Percentiles rank a stretch among this genome's conserved stretches.
Evolutionary conservation across 2,329 filamentous ascomycete species (phyloP).

Genomic region (Waltergamsia citrina): DNA sequence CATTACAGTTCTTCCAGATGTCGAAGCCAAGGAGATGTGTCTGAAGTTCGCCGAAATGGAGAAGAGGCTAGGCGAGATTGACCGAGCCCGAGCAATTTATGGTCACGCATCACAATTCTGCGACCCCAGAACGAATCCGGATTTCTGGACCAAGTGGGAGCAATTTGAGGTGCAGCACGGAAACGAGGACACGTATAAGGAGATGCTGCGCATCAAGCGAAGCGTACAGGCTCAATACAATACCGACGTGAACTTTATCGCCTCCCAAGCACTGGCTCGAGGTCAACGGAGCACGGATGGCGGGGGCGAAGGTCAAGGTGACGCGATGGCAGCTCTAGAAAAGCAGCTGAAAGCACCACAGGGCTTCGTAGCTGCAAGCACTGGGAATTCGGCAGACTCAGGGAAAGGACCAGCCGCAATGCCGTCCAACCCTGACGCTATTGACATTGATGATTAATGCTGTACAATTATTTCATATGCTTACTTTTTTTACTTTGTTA

Average conservation of each 20-base stretch:
- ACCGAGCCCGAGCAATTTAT: constrained; percentile 90
- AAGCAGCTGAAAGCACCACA: constrained; percentile 78
- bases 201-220: constrained; percentile 96
- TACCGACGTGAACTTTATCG: constrained; percentile 97
- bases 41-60: constrained; percentile 98
- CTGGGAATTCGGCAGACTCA: constrained; percentile 55
- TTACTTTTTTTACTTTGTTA: constrained; percentile 5
- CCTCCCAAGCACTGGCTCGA: constrained; percentile 83
- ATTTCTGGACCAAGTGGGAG: constrained; percentile 97
- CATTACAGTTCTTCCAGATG: constrained; percentile 86
- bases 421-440: constrained; percentile 72
- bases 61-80: constrained; percentile 82
- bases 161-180: constrained; percentile 94
- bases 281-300: constrained; percentile 52
- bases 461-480: constrained; percentile 9
- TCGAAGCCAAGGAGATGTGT: constrained; percentile 94
- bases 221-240: constrained; percentile 98
- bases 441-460: constrained; percentile 60
- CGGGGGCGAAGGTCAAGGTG: constrained; percentile 47
- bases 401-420: constrained; percentile 26
- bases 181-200: constrained; percentile 98
- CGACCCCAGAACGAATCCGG: constrained; percentile 81
- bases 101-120: constrained; percentile 96
- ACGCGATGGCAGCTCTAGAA: constrained; percentile 86
- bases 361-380: constrained; percentile 85